These are phyloP conservation scores for Microstegium vimineum DNA, from an alignment of 176 grass and related monocot genomes.

Conservation along the genomic window DNA sequence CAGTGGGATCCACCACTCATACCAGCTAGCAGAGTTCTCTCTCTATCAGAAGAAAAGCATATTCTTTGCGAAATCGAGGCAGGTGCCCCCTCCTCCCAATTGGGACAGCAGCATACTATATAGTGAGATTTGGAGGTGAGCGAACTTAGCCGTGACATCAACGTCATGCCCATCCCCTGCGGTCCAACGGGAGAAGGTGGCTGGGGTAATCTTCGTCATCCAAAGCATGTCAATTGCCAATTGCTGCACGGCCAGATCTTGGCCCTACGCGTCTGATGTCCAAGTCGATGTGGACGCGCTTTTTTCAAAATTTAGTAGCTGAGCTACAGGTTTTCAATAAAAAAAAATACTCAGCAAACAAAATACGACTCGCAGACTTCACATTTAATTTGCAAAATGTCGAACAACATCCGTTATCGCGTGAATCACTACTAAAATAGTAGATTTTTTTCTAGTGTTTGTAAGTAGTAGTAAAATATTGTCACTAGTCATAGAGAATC, in stretches of 20 bases:
- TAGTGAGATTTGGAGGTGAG: constrained; percentile 35
- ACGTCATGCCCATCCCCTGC: constrained; percentile 53
- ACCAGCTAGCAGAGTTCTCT: no score
- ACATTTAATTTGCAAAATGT: no score
- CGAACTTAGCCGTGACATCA: constrained; percentile 18
- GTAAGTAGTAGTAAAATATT: no score
- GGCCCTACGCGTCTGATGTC: constrained; percentile 4
- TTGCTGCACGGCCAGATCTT: constrained; percentile 38
- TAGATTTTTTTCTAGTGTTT: no score
- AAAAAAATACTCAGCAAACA: no score
- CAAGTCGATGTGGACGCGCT: background rate
- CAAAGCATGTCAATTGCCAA: constrained; percentile 25
- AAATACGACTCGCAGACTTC: no score
- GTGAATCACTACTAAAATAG: no score
- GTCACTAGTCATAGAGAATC: no score
- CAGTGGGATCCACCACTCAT: no score
- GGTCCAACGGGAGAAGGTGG: constrained; percentile 35
- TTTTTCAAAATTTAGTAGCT: background rate
- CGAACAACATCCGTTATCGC: no score
- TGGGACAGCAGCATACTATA: constrained; percentile 28
- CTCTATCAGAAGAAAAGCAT: background rate
- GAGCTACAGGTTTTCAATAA: no score
- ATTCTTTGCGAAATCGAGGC: constrained; percentile 28
- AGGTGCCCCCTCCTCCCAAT: constrained; percentile 22
- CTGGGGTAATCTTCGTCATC: background rate